phyloP scores from a whole-genome alignment of 2,329 filamentous ascomycete species.

The Aspergillus flavus region DNA sequence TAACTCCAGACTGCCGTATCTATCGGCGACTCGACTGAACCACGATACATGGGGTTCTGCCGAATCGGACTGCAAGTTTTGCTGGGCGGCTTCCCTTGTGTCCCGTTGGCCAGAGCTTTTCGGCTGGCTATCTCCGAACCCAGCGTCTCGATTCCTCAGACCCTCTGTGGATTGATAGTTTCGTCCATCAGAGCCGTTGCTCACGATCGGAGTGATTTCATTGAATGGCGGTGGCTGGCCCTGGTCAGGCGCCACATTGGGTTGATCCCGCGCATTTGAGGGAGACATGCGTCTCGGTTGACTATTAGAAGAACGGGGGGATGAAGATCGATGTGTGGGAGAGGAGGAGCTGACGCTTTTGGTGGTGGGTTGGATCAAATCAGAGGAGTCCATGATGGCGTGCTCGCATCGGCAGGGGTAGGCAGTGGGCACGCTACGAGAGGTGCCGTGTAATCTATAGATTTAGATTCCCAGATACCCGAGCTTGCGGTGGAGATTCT shows the following conservation, averaged over 20 bases:
- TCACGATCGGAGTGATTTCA: slow-evolving; percentile 39
- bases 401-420: slow-evolving; percentile 27
- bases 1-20: slow-evolving; percentile 64
- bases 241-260: slow-evolving; percentile 21
- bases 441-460: not conserved
- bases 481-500: not conserved
- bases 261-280: slow-evolving; percentile 22
- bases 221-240: slow-evolving; percentile 22
- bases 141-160: slow-evolving; percentile 19
- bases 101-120: slow-evolving; percentile 13
- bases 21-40: slow-evolving; percentile 56
- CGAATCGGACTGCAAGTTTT: slow-evolving; percentile 10
- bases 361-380: slow-evolving; percentile 27
- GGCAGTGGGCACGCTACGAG: slow-evolving; percentile 5
- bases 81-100: slow-evolving; percentile 10
- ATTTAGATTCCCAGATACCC: not conserved
- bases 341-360: slow-evolving; percentile 22
- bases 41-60: slow-evolving; percentile 35
- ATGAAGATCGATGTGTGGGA: slow-evolving; percentile 27
- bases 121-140: slow-evolving; percentile 14
- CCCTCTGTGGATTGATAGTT: slow-evolving; percentile 38
- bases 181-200: slow-evolving; percentile 25
- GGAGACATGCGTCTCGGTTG: slow-evolving; percentile 27
- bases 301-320: slow-evolving; percentile 18
- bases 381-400: slow-evolving; percentile 39